Evolutionary conservation across 768 basidiomycete genomes (phyloP), one percentile per base, ranked within the genome.

Genomic region (Chalciporus pseudorubinellus): DNA sequence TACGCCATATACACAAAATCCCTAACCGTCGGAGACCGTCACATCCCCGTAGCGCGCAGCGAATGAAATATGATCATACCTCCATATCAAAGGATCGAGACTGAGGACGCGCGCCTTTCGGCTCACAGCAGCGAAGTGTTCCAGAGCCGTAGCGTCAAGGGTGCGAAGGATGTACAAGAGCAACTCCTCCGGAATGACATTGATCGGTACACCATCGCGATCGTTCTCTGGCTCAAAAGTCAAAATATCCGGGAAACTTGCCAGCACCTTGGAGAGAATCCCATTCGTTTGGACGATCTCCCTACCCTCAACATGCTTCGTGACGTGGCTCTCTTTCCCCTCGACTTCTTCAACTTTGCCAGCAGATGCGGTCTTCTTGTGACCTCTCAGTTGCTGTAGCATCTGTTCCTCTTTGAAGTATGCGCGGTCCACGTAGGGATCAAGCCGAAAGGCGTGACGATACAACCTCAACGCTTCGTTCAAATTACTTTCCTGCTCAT

Each of bases 391-490:
- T 38, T 58, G 52, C 10, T 59, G 58, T 28, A 59, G 28, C 50
- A 59, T 63, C 39, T 62, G 71, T 61, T 89, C 85, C 53, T 83
- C 75, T 38, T 75, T 73, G 53, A 78, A 74, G 68, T 88, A 92
- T 1, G 79, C 77, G 53, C 77, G 77, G 63, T 93, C 92, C 29
- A 94, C 88, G 53, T 88, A 73, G 31, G 85, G 74, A 52, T 93
- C 80, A 70, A 87, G 70, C 46, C 85, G 81, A 66, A 93, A 94
- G 2, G 90, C 90, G 54, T 82, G 80, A 10, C 90, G 83, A 61
- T 95, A 97, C 8, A 92, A 70, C 21, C 68, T 62, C 10, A 93
- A 69, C 11, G 93, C 93, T 29, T 86, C 81, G 56, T 93, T 87
- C 44, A 92, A 73, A 52, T 87, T 73, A 34, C 91, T 83, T 39